Conservation (phyloP, 331 rosid species). For the Spiraea crenata region DNA sequence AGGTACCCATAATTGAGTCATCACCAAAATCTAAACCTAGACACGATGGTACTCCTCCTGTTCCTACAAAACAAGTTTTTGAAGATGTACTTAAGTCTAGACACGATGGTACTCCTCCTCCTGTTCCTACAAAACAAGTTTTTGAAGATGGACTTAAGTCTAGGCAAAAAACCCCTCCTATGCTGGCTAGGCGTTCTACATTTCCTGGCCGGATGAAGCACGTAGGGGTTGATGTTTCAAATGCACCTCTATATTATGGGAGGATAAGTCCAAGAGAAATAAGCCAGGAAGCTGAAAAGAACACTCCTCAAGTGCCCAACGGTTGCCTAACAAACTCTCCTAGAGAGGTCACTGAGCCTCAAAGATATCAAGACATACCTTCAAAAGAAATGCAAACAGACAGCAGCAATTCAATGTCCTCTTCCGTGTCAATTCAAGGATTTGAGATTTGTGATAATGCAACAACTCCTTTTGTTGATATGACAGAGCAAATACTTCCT, state of each 20-base stretch:
- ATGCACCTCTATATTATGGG: conserved; percentile 34
- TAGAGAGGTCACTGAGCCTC: conserved; percentile 41
- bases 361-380: conserved; percentile 43
- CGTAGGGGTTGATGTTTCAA: conserved; percentile 56
- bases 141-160: conserved; percentile 71
- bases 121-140: conserved; percentile 50
- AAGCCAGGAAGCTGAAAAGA: conserved; percentile 44
- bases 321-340: conserved; percentile 41
- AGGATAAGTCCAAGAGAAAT: conserved; percentile 48
- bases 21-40: conserved; percentile 65
- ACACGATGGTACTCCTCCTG: conserved; percentile 57
- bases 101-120: conserved; percentile 66
- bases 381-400: conserved; percentile 76
- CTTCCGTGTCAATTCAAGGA: conserved; percentile 81
- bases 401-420: conserved; percentile 68
- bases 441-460: conserved; percentile 82
- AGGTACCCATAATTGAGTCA: conserved; percentile 56
- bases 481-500: conserved; percentile 45
- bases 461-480: conserved; percentile 52
- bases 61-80: conserved; percentile 50
- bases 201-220: conserved; percentile 62
- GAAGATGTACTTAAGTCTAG: conserved; percentile 73
- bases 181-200: conserved; percentile 50
- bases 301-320: conserved; percentile 38
- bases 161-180: conserved; percentile 82